Conservation (phyloP, 306 rosid species). For the Biancaea sappan region DNA sequence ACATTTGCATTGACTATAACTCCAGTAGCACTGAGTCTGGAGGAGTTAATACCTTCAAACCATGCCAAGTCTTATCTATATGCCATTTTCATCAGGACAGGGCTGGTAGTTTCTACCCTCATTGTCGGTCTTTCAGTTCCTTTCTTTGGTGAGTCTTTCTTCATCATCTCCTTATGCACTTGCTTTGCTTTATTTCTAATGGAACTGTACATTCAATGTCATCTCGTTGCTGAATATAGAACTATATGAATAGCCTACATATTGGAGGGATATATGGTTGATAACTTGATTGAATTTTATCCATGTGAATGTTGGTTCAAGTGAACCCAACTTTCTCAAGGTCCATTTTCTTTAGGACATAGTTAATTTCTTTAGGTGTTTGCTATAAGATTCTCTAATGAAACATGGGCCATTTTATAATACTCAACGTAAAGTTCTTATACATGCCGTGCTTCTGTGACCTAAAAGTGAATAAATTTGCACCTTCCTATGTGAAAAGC, state of each 20-base stretch:
- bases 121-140: slow-evolving; percentile 79
- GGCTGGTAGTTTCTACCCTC: slow-evolving; percentile 79
- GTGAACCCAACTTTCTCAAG: neutral
- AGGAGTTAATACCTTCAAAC: slow-evolving; percentile 87
- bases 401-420: neutral
- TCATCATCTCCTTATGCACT: slow-evolving; percentile 9
- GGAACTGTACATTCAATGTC: neutral
- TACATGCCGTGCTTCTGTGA: neutral
- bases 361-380: neutral
- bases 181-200: neutral
- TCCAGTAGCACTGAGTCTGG: slow-evolving; percentile 96
- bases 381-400: neutral
- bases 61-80: slow-evolving; percentile 64
- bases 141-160: slow-evolving; percentile 78
- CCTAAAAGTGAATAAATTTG: too few species aligned
- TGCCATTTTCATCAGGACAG: slow-evolving; percentile 78
- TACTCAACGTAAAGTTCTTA: neutral
- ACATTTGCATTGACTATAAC: slow-evolving; percentile 96
- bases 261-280: slow-evolving; percentile 2
- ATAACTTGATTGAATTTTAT: neutral
- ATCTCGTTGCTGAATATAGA: neutral
- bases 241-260: neutral
- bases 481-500: too few species aligned
- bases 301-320: neutral
- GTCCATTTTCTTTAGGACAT: neutral